Evolutionary conservation across 495 filamentous ascomycete genomes (phyloP).

Genomic region (Aspergillus diversus): DNA sequence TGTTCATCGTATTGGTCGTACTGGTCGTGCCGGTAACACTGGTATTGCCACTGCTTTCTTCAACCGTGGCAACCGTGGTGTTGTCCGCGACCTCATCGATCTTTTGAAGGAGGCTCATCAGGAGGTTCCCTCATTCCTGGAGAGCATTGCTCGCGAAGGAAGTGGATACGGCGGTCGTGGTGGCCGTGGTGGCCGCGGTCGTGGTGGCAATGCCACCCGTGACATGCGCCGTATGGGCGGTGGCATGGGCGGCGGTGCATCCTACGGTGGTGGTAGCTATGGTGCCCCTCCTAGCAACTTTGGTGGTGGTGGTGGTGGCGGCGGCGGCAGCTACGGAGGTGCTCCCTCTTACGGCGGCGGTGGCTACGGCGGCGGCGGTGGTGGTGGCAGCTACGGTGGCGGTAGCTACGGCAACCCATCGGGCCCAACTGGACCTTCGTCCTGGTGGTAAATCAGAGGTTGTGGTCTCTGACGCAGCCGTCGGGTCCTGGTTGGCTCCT

Average conservation of each 20-base stretch:
- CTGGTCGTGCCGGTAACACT: constrained; percentile 98
- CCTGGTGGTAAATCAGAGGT: constrained; percentile 84
- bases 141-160: constrained; percentile 94
- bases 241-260: constrained; percentile 32
- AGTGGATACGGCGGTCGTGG: constrained; percentile 76
- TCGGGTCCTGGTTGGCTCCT: constrained; percentile 49
- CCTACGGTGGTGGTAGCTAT: constrained; percentile 48
- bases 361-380: constrained; percentile 66
- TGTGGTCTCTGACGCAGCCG: constrained; percentile 54
- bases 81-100: constrained; percentile 93
- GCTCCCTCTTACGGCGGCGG: constrained; percentile 43
- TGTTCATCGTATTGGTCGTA: constrained; percentile 99
- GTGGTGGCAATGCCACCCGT: constrained; percentile 69
- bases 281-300: constrained; percentile 41
- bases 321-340: constrained; percentile 17
- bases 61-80: constrained; percentile 98
- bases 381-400: constrained; percentile 24
- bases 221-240: constrained; percentile 76
- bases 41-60: constrained; percentile 99
- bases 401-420: constrained; percentile 79
- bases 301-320: constrained; percentile 56
- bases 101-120: constrained; percentile 98
- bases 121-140: constrained; percentile 89
- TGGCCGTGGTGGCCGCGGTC: constrained; percentile 70
- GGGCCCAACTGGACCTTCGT: constrained; percentile 78